These are phyloP conservation scores for Schizosaccharomyces cryophilus DNA, from an alignment of 805 yeast genomes.

Conservation along the genomic window DNA sequence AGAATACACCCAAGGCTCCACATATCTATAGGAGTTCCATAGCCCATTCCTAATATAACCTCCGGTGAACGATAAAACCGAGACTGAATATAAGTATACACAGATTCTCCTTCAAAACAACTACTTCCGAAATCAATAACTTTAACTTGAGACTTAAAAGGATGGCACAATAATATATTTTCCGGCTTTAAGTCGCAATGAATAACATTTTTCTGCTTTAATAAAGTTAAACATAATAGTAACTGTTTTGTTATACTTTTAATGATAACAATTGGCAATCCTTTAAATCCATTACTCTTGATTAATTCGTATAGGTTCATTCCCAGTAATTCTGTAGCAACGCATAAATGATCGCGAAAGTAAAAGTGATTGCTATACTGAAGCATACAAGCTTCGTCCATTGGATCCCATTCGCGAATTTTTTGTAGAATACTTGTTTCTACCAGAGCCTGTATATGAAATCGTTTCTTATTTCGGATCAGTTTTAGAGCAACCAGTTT, in stretches of 20 bases:
- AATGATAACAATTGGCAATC: conserved; percentile 15
- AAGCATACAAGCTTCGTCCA: conserved; percentile 20
- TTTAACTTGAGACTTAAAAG: conserved; percentile 26
- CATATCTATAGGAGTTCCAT: conserved; percentile 63
- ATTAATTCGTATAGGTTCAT: conserved; percentile 37
- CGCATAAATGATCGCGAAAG: conserved; percentile 64
- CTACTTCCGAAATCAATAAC: conserved; percentile 57
- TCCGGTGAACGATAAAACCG: conserved; percentile 94
- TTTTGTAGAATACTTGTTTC: conserved; percentile 45
- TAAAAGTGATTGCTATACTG: conserved; percentile 43
- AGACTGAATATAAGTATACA: conserved; percentile 86
- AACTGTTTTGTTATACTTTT: conserved; percentile 26
- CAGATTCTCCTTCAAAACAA: conserved; percentile 36
- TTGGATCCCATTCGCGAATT: conserved; percentile 17
- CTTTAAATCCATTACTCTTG: conserved; percentile 16
- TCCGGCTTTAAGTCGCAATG: conserved; percentile 82
- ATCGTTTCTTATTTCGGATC: conserved; percentile 44
- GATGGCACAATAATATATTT: conserved; percentile 35
- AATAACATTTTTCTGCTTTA: conserved; percentile 33
- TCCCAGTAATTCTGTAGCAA: conserved; percentile 47
- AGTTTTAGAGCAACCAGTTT: conserved; percentile 47
- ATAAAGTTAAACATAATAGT: conserved; percentile 31
- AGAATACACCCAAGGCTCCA: conserved; percentile 97
- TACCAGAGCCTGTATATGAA: conserved; percentile 54
- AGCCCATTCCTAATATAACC: conserved; percentile 67